Conservation (phyloP, 495 filamentous ascomycete species). For the Lasiosphaeria hispida region DNA sequence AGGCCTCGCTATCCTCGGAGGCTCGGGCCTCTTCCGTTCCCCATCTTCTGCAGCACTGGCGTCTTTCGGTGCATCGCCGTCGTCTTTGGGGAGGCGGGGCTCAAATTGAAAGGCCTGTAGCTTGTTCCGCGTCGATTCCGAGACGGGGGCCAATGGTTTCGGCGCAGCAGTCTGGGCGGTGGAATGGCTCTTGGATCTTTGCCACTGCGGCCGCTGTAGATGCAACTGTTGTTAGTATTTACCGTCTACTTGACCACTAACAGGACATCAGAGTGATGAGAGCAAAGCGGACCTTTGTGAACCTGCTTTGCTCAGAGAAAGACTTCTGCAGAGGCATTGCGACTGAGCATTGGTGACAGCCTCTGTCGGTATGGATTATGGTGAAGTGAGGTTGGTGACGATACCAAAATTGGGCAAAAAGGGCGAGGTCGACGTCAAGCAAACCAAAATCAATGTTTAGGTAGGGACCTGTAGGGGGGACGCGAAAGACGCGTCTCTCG, state of each 20-base stretch:
- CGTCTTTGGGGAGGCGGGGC: constrained; percentile 10
- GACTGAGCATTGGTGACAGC: too few species aligned
- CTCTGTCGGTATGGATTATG: too few species aligned
- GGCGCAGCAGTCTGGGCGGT: constrained; percentile 24
- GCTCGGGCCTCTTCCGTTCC: constrained; percentile 18
- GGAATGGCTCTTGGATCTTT: constrained; percentile 48
- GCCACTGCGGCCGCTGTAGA: constrained; percentile 44
- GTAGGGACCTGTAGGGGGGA: not conserved
- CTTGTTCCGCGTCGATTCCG: constrained; percentile 49
- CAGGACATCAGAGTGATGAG: not conserved
- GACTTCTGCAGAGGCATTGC: constrained; percentile 38
- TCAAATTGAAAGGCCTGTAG: constrained; percentile 49
- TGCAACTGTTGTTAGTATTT: constrained; percentile 15
- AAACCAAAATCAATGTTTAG: too few species aligned
- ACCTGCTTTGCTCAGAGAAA: constrained; percentile 46
- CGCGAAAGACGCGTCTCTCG: not conserved
- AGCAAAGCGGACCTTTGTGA: constrained; percentile 19
- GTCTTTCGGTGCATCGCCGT: constrained; percentile 2
- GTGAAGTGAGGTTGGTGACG: too few species aligned
- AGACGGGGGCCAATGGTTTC: constrained; percentile 41
- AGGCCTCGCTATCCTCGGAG: constrained; percentile 4
- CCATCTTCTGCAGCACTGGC: constrained; percentile 5
- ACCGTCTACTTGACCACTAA: not conserved
- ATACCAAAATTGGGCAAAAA: too few species aligned
- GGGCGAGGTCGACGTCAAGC: too few species aligned